Base-by-base conservation (phyloP, 495 filamentous ascomycete genomes). In the Ramalina intermedia region DNA sequence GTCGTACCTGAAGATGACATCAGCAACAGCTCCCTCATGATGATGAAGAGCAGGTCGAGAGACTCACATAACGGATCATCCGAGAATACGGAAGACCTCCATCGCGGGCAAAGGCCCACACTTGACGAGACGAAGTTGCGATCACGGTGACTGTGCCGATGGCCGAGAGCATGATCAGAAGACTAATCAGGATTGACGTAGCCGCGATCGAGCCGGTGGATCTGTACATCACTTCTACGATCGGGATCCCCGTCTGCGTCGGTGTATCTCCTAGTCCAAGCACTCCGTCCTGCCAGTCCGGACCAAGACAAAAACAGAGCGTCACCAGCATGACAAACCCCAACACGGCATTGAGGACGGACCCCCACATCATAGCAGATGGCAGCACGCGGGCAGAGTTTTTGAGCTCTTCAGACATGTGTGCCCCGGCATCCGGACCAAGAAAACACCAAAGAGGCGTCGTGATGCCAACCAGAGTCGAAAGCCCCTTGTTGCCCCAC, bases 81-180 rank as follows among this genome's bases (percentile, higher is more conserved):
- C 6, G 6, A 44, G 41, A 21, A n/a, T 18, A 26, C 0, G 74
- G 74, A 16, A 76, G 53, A 12, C 70, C 73, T 12, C 66, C 62
- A 47, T 79, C 75, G 5, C 75, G 63, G 0, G 72, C 65, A 51
- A 79, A 77, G 0, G 73, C 68, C 72, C 73, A 79, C 20, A 71
- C 62, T 55, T 73, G 65, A 3, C 76, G 67, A 14, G 75, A 75
- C 1, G 70, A 55, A 1, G 73, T 65, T 20, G 74, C 72, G 21
- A 72, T 49, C 53, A 67, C 63, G 6, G 68, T 63, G 12, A 75
- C 64, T 1, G 62, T 64, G 0, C 63, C 66, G 7, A 61, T 66
- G 14, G 66, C 50, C 6, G 58, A 61, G 42, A 74, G 59, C 1
- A 66, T 54, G 1, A 69, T 63, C 2, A 76, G 41, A 16, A 75